Percentiles rank a stretch among this genome's conserved stretches.
These are phyloP conservation scores for Jaapia argillacea DNA, from an alignment of 768 basidiomycete genomes.

Conservation along the genomic window DNA sequence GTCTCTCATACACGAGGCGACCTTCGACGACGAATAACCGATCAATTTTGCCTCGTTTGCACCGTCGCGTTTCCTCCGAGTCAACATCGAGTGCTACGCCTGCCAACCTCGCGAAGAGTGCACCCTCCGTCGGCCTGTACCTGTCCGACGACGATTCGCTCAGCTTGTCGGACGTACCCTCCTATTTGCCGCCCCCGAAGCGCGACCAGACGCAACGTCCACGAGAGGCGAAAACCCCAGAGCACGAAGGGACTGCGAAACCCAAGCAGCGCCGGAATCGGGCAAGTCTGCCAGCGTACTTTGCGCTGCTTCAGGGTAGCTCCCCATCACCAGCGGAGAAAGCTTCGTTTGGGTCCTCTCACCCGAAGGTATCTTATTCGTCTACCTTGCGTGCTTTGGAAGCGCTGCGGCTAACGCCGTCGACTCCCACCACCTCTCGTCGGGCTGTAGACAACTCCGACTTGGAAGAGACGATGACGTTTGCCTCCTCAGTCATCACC, in stretches of 20 bases:
- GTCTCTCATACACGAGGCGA: slow-evolving; percentile 55
- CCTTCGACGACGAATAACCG: slow-evolving; percentile 65
- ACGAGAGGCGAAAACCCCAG: slow-evolving; percentile 18
- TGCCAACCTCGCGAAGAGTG: slow-evolving; percentile 13
- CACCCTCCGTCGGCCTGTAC: slow-evolving; percentile 22
- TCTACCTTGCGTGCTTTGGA: slow-evolving; percentile 11
- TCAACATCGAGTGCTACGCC: slow-evolving; percentile 24
- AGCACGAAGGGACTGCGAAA: slow-evolving; percentile 21
- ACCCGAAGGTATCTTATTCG: slow-evolving; percentile 9
- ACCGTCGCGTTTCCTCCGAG: slow-evolving; percentile 40
- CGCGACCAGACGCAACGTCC: slow-evolving; percentile 13
- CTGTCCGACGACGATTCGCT: slow-evolving; percentile 31
- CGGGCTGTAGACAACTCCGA: not conserved
- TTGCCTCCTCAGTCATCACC: slow-evolving; percentile 8
- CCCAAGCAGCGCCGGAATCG: slow-evolving; percentile 50
- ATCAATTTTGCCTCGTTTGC: slow-evolving; percentile 47
- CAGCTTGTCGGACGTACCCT: slow-evolving; percentile 5
- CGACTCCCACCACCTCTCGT: slow-evolving; percentile 23
- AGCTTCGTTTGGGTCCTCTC: slow-evolving; percentile 6
- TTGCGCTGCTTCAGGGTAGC: slow-evolving; percentile 54
- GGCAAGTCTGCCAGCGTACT: slow-evolving; percentile 66
- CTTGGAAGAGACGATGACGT: slow-evolving; percentile 13
- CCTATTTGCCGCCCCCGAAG: slow-evolving; percentile 22
- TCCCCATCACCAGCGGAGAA: slow-evolving; percentile 11
- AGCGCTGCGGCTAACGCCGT: slow-evolving; percentile 17